phyloP scores from a whole-genome alignment of 768 basidiomycete genomes.

The Trametes sanguinea region DNA sequence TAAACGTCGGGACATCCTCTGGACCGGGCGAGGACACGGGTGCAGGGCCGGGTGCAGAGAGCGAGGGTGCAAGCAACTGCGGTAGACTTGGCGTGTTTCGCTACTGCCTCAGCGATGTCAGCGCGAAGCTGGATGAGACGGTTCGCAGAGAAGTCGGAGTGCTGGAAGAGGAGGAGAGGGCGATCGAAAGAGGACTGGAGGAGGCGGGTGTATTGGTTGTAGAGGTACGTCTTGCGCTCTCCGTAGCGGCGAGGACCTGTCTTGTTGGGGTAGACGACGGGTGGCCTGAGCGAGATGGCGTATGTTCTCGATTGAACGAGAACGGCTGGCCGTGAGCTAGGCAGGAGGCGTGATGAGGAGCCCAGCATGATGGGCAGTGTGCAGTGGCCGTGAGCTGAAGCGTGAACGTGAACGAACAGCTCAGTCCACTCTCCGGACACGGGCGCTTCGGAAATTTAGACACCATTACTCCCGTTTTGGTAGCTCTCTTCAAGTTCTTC shows the following conservation, averaged over 20 bases:
- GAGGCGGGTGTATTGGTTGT: constrained; percentile 75
- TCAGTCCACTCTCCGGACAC: neutral
- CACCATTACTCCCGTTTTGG: neutral
- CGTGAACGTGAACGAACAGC: neutral
- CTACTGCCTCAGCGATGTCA: constrained; percentile 60
- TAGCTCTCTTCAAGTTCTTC: too few relatives aligned
- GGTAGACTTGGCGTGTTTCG: constrained; percentile 37
- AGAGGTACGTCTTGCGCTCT: constrained; percentile 80
- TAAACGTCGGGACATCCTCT: constrained; percentile 50
- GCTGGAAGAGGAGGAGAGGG: constrained; percentile 78
- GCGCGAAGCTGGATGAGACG: constrained; percentile 68
- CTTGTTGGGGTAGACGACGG: constrained; percentile 55
- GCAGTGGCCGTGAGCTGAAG: neutral
- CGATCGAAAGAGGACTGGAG: constrained; percentile 56
- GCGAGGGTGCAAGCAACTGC: constrained; percentile 23
- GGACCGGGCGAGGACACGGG: constrained; percentile 20
- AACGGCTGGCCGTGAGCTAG: constrained; percentile 6
- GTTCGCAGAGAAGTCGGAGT: constrained; percentile 71
- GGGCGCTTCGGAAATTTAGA: constrained; percentile 7
- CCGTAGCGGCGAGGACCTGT: constrained; percentile 66
- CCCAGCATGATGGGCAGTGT: constrained; percentile 19
- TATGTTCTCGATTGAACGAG: constrained; percentile 18
- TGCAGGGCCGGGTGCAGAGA: constrained; percentile 37
- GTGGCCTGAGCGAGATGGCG: constrained; percentile 23
- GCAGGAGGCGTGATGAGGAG: constrained; percentile 15